A percentile compares a stretch with the other conserved stretches of the same genome.
These are phyloP conservation scores for Heliocybe sulcata DNA, from an alignment of 1,284 basidiomycete species.

Conservation along the genomic window DNA sequence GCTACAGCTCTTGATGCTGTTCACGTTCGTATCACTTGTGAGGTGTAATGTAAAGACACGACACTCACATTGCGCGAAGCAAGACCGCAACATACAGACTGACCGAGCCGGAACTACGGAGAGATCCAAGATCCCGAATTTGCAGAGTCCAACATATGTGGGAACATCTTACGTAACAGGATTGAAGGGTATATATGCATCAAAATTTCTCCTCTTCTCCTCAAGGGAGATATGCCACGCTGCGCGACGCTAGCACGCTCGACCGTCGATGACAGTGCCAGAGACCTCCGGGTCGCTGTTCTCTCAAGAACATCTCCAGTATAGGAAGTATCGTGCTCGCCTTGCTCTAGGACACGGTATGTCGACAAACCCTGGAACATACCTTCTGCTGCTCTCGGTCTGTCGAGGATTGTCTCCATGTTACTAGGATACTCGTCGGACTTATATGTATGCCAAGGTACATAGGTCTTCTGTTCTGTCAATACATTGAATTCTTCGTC, in stretches of 20 bases:
- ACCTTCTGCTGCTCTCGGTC: not conserved
- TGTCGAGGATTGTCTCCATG: not conserved
- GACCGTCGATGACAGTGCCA: conserved; percentile 34
- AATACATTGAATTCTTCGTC: too few relatives aligned
- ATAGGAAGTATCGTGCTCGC: conserved; percentile 34
- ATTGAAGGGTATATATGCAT: conserved; percentile 13
- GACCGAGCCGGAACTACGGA: not conserved
- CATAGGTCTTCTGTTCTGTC: too few relatives aligned
- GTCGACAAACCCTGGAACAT: conserved; percentile 19
- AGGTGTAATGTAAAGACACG: not conserved
- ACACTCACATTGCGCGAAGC: not conserved
- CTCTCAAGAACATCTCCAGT: conserved; percentile 31
- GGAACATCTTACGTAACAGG: not conserved
- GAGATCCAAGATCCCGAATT: not conserved
- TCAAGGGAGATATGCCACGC: conserved; percentile 33
- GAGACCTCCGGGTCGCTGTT: conserved; percentile 28
- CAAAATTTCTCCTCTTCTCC: conserved; percentile 9
- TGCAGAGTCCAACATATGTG: conserved; percentile 4
- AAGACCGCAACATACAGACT: not conserved
- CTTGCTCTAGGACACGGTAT: conserved; percentile 27
- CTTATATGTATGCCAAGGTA: too few relatives aligned
- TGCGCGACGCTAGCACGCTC: conserved; percentile 27
- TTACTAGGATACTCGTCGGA: too few relatives aligned
- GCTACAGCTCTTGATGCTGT: conserved; percentile 36
- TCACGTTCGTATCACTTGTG: not conserved